Conservation (phyloP, 2,329 filamentous ascomycete species). For the Ophidiomyces ophidiicola region DNA sequence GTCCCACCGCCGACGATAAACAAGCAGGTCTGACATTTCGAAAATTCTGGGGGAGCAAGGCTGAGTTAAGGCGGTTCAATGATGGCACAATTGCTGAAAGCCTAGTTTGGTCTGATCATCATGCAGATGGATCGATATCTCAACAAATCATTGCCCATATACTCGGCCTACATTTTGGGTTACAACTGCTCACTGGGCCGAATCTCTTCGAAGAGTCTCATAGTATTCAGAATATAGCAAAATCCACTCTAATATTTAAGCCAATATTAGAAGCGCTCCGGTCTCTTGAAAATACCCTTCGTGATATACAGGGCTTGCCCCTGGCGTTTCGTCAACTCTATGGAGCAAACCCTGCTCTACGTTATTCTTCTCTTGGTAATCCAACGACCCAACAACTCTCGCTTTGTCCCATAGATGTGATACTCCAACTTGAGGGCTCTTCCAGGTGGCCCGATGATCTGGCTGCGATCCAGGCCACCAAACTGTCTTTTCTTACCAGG, state of each 20-base stretch:
- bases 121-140: conserved; percentile 51
- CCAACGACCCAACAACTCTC: conserved; percentile 19
- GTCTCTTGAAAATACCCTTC: conserved; percentile 62
- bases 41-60: conserved; percentile 87
- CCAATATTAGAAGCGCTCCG: conserved; percentile 57
- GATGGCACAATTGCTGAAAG: conserved; percentile 90
- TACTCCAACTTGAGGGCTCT: conserved; percentile 87
- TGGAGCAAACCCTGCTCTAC: conserved; percentile 57
- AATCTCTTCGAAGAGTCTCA: conserved; percentile 35
- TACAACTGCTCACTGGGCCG: conserved; percentile 36
- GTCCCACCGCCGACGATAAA: conserved; percentile 74
- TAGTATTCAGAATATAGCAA: conserved; percentile 21
- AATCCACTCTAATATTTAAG: conserved; percentile 45
- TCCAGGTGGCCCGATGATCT: conserved; percentile 88
- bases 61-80: conserved; percentile 86
- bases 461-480: conserved; percentile 80
- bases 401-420: conserved; percentile 55
- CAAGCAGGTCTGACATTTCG: conserved; percentile 70
- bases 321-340: conserved; percentile 73
- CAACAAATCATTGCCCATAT: conserved; percentile 69
- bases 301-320: conserved; percentile 68
- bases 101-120: conserved; percentile 64
- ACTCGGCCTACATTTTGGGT: conserved; percentile 55
- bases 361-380: conserved; percentile 49
- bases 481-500: conserved; percentile 70